These are phyloP conservation scores for Vitis hybrid DNA, from an alignment of 177 flowering plant genomes.

Conservation along the genomic window DNA sequence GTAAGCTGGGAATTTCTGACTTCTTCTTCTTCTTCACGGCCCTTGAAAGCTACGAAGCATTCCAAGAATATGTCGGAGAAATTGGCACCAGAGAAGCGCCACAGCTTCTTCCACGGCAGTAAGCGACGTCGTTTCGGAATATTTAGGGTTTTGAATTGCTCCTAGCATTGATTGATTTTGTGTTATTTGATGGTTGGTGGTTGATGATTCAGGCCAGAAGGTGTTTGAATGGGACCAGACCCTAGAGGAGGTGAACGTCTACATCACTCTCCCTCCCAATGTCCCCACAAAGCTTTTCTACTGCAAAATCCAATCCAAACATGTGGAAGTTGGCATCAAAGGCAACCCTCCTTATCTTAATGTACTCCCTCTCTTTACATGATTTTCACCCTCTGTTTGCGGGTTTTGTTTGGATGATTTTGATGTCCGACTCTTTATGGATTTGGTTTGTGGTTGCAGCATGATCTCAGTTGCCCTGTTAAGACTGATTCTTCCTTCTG, in stretches of 20 bases:
- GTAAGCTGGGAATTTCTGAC: too few relatives aligned
- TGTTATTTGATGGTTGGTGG: not conserved
- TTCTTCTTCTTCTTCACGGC: too few relatives aligned
- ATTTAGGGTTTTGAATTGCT: too few relatives aligned
- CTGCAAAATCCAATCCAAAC: conserved; percentile 77
- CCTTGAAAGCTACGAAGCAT: too few relatives aligned
- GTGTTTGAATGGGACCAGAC: conserved; percentile 98
- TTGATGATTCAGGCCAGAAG: conserved; percentile 57
- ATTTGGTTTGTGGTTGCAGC: conserved; percentile 39
- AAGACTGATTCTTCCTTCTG: conserved; percentile 91
- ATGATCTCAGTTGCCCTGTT: conserved; percentile 69
- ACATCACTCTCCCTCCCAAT: conserved; percentile 73
- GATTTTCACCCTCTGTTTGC: not conserved
- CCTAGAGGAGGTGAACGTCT: conserved; percentile 83
- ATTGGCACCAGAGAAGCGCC: too few relatives aligned
- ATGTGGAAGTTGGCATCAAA: conserved; percentile 84
- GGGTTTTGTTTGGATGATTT: not conserved
- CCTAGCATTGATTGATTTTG: too few relatives aligned
- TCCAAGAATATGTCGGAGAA: too few relatives aligned
- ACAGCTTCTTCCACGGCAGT: too few relatives aligned
- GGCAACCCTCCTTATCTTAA: conserved; percentile 85
- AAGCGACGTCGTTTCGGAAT: too few relatives aligned
- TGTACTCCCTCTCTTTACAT: conserved; percentile 21
- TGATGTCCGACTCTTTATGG: conserved; percentile 1
- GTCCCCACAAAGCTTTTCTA: conserved; percentile 71